These are phyloP conservation scores for Aspergillus proliferans DNA, from an alignment of 2,329 filamentous ascomycete species.

Conservation along the genomic window DNA sequence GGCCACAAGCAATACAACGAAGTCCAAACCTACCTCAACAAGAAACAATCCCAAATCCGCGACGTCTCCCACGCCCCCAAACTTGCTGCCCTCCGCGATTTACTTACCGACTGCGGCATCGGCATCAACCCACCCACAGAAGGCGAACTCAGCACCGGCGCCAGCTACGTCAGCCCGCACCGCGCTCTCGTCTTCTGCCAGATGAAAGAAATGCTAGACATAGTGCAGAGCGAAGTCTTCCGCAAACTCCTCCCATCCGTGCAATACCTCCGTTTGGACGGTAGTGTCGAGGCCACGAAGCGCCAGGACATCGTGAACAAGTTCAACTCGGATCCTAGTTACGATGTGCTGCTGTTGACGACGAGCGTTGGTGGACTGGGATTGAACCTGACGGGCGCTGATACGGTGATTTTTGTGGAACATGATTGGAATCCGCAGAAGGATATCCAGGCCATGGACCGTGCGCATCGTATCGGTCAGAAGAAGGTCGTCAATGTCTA, in stretches of 20 bases:
- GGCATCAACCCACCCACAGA: slow-evolving; percentile 60
- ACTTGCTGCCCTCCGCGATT: slow-evolving; percentile 77
- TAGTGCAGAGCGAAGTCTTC: slow-evolving; percentile 91
- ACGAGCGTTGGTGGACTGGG: slow-evolving; percentile 93
- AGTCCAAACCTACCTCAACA: slow-evolving; percentile 71
- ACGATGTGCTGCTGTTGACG: slow-evolving; percentile 87
- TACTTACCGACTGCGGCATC: slow-evolving; percentile 98
- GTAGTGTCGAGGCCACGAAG: slow-evolving; percentile 83
- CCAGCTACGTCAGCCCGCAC: slow-evolving; percentile 87
- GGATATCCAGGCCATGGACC: slow-evolving; percentile 97
- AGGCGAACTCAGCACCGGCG: slow-evolving; percentile 52
- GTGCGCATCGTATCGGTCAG: slow-evolving; percentile 94
- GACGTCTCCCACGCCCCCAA: slow-evolving; percentile 89
- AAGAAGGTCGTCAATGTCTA: slow-evolving; percentile 99
- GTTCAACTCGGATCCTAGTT: slow-evolving; percentile 96
- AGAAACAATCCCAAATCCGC: slow-evolving; percentile 72
- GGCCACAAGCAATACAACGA: slow-evolving; percentile 85
- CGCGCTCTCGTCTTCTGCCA: slow-evolving; percentile 96
- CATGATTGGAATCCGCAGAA: slow-evolving; percentile 99
- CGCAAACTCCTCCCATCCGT: slow-evolving; percentile 87
- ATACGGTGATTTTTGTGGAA: slow-evolving; percentile 98
- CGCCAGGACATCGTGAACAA: slow-evolving; percentile 97
- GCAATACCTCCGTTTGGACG: slow-evolving; percentile 89
- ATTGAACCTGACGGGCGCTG: slow-evolving; percentile 89
- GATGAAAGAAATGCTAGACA: slow-evolving; percentile 99